A percentile compares a stretch with the other conserved stretches of the same genome.
phyloP scores from a whole-genome alignment of 2,329 filamentous ascomycete genomes.

The Lojkania enalia region DNA sequence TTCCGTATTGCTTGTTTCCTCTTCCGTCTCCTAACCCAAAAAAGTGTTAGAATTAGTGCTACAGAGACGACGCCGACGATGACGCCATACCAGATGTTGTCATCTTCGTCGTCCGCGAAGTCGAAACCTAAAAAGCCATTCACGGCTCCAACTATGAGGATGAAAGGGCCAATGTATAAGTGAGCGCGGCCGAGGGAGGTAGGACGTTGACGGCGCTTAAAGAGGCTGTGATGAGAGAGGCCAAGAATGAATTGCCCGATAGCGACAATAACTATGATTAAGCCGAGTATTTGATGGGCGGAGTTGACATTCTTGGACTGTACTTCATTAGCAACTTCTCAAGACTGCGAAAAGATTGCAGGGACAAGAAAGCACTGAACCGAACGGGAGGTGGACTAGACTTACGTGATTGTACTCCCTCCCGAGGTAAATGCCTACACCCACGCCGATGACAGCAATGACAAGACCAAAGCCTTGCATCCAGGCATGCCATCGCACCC shows the following conservation, averaged over 20 bases:
- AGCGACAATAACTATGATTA: conserved; percentile 5
- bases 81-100: conserved; percentile 20
- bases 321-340: too few relatives aligned
- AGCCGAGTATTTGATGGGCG: conserved; percentile 32
- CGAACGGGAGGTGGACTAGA: too few relatives aligned
- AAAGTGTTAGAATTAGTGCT: conserved; percentile 4
- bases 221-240: conserved; percentile 17
- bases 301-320: conserved; percentile 59
- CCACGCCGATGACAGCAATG: conserved; percentile 55
- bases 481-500: conserved; percentile 59
- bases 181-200: conserved; percentile 20
- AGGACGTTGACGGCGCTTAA: conserved; percentile 12
- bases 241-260: conserved; percentile 8
- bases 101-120: conserved; percentile 15
- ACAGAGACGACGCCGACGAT: conserved; percentile 18
- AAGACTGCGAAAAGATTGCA: too few relatives aligned
- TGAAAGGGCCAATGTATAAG: conserved; percentile 18
- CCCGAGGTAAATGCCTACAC: conserved; percentile 58
- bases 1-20: conserved; percentile 4
- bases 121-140: conserved; percentile 28
- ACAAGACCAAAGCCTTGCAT: conserved; percentile 57
- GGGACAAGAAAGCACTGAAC: too few relatives aligned
- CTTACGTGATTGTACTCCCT: conserved; percentile 61
- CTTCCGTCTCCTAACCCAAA: conserved; percentile 11
- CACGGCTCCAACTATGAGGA: conserved; percentile 20